Conservation (phyloP, 1,139 yeast genomes). For the Pichia sp. region DNA sequence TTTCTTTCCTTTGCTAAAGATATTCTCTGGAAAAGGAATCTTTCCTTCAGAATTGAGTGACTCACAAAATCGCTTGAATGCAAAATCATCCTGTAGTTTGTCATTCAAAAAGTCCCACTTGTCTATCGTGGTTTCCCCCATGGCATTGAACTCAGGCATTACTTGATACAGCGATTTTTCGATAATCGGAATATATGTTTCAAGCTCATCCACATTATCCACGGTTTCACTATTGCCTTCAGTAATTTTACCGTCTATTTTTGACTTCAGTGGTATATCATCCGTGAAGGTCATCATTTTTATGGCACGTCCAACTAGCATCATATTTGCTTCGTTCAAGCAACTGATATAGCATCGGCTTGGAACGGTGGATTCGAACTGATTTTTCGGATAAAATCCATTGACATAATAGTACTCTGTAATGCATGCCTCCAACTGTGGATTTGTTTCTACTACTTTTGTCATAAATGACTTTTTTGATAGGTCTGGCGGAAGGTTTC, state of each 20-base stretch:
- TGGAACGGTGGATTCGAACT: slow-evolving; percentile 21
- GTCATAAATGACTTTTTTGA: slow-evolving; percentile 31
- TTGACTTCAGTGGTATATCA: slow-evolving; percentile 1
- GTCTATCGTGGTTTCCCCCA: background rate
- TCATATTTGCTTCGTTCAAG: slow-evolving; percentile 21
- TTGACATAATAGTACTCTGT: slow-evolving; percentile 34
- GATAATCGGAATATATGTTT: slow-evolving; percentile 18
- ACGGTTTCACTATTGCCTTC: background rate
- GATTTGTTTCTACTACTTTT: slow-evolving; percentile 13
- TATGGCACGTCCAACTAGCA: slow-evolving; percentile 16
- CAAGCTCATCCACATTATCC: slow-evolving; percentile 8
- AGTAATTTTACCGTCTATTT: background rate
- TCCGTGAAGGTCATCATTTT: slow-evolving; percentile 19
- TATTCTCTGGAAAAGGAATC: slow-evolving; percentile 12
- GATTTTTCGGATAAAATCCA: slow-evolving; percentile 33
- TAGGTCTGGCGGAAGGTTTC: slow-evolving; percentile 39
- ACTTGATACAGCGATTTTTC: slow-evolving; percentile 22
- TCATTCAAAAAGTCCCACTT: slow-evolving; percentile 7
- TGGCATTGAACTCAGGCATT: slow-evolving; percentile 16
- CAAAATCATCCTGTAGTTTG: slow-evolving; percentile 7
- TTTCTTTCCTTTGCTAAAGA: slow-evolving; percentile 3
- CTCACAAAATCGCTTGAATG: slow-evolving; percentile 9
- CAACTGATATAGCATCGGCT: slow-evolving; percentile 29
- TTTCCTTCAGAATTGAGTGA: slow-evolving; percentile 4
- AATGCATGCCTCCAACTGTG: slow-evolving; percentile 15